Evolutionary conservation across 176 grass and related monocot genomes (phyloP), one percentile per base, ranked within the genome.

Genomic region (Phyllostachys edulis): DNA sequence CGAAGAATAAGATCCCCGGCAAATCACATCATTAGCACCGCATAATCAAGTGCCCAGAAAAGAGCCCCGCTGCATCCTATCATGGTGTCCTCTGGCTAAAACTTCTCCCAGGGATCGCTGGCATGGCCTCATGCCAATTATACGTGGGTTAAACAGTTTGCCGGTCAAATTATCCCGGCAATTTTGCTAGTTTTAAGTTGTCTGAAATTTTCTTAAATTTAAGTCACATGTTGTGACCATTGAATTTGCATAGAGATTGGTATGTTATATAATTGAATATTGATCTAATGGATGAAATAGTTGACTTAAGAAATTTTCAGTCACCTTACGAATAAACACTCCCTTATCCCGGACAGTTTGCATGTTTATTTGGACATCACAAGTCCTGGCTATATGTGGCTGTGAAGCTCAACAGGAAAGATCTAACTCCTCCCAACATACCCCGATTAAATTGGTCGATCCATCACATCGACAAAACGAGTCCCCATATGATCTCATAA

Each of bases 1-100:
- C 47, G 65, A 77, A 20, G 88, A 90, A 87, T 63, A 61, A 68
- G 75, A 87, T 90, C 80, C 60, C 61, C 32, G 84, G 67, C 68
- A 80, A 72, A 87, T 87, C 69, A 73, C 79, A 61, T 82, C 73
- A 64, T 78, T 56, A 67, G 27, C 66, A 86, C 57, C 66, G 78
- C 57, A 32, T 34, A 87, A 77, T 65, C 69, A 29, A 79, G 66
- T 49, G 75, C 69, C 69, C 7, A 18, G 29, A 64, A 65, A 78
- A 47, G 21, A 67, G 57, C 21, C 51, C 72, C 29, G 61, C 65
- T 63, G 73, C 71, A 77, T 41, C 66, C 65, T 16, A 12, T 45
- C 71, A 14, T 24, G 4, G 72, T 14, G 55, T 3, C 45, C 38
- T 56, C 75, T 7, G 52, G 4, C 5, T 2, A 14, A 8, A 38